phyloP scores from a whole-genome alignment of 192 early-diverging fungal genomes.

The Kappamyces sp. region DNA sequence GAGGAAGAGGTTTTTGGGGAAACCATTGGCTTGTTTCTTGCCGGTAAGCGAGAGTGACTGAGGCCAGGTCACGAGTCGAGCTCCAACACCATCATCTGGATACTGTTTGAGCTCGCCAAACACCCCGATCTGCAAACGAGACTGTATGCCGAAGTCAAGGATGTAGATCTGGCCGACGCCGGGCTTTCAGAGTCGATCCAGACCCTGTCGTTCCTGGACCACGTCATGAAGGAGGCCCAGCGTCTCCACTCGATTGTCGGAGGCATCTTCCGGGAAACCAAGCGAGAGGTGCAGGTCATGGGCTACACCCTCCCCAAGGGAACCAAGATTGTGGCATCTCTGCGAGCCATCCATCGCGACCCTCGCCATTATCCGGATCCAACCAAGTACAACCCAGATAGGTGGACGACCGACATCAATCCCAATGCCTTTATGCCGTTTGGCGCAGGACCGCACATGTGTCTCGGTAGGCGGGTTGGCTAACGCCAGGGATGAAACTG shows the following conservation, averaged over 20 bases:
- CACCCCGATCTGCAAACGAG: neutral
- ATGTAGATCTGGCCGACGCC: neutral
- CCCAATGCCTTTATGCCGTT: neutral
- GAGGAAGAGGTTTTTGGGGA: neutral
- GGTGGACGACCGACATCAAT: neutral
- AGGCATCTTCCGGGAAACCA: too few species aligned
- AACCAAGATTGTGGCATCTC: neutral
- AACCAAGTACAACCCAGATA: neutral
- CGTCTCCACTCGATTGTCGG: neutral
- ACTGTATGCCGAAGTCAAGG: neutral
- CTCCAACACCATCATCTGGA: neutral
- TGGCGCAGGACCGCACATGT: neutral
- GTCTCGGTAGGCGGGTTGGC: neutral
- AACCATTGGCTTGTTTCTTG: conserved; percentile 4
- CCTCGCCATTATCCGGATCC: neutral
- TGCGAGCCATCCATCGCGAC: neutral
- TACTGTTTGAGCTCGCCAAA: neutral
- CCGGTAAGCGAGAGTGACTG: neutral
- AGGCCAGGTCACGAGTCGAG: neutral
- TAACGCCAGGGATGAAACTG: neutral
- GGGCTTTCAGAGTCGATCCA: neutral
- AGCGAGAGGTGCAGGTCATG: neutral
- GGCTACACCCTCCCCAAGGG: neutral
- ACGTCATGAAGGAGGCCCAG: neutral
- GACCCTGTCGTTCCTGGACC: neutral